Base-by-base conservation (phyloP, 805 yeast species). In the Cyberlindnera mrakii region DNA sequence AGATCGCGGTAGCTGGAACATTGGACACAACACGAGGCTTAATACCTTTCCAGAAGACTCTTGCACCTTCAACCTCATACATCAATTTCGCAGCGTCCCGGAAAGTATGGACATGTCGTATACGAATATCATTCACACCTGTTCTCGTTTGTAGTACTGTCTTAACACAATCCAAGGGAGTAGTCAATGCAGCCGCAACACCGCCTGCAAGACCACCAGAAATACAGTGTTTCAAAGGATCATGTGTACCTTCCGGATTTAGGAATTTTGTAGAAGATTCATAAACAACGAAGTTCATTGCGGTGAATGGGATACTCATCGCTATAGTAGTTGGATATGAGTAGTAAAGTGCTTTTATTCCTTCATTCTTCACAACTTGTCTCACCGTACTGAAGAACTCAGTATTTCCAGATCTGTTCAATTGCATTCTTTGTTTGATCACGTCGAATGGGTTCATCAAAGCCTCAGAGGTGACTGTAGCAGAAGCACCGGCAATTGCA, bases 371-470 rank as follows among this genome's bases (percentile, higher is more conserved):
- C 53, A 13, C 32, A 43, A 51, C 46, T 37, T 38, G 8, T 32
- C 38, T 43, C 41, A 48, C 39, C 40, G 63, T 48, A 4, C 43
- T 29, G 33, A 41, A 13, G 30, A 50, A 43, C 6, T 39, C 44
- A 2, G 50, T 32, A 17, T 27, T 30, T 30, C 16, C 16, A 30
- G 33, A 30, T n/a, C 16, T 17, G 14, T 37, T 41, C 40, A 75
- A 54, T 64, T 91, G 99, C 96, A 91, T 89, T 64, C 98, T 75
- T 68, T 91, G 99, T 63, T 91, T 91, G 46, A 93, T 72, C 32
- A 91, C 95, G 62, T 91, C 99, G 57, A 91, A 91, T 17, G 99
- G 99, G 48, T 93, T 91, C 98, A 91, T 91, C 54, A 93, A 70
- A 1, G 96, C 96, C 61, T 91, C 98, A 4, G 90, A 80, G 1